phyloP scores from a whole-genome alignment of 2,329 filamentous ascomycete genomes.

The Ascochyta fabae region DNA sequence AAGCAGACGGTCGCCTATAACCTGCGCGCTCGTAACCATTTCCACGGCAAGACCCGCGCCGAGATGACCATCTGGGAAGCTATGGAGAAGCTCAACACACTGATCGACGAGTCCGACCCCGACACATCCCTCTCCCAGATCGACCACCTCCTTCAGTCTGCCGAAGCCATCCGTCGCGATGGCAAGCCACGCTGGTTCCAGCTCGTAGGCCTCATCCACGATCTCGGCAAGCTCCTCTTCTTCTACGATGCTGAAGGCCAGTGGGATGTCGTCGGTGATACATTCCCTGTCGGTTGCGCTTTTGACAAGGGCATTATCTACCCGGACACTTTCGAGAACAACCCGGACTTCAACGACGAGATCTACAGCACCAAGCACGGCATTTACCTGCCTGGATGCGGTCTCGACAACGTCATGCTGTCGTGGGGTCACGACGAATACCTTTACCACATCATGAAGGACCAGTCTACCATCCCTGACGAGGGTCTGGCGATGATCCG shows the following conservation, averaged over 20 bases:
- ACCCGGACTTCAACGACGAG: conserved; percentile 74
- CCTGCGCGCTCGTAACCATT: conserved; percentile 75
- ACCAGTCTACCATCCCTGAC: conserved; percentile 76
- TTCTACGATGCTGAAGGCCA: conserved; percentile 85
- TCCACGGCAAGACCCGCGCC: conserved; percentile 70
- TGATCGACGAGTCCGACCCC: conserved; percentile 90
- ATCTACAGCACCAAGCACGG: conserved; percentile 79
- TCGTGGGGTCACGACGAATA: conserved; percentile 92
- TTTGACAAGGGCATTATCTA: conserved; percentile 82
- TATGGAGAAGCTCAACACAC: conserved; percentile 88
- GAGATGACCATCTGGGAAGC: conserved; percentile 90
- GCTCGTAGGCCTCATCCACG: conserved; percentile 77
- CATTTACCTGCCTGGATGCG: conserved; percentile 80
- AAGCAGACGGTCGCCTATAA: conserved; percentile 86
- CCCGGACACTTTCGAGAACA: conserved; percentile 75
- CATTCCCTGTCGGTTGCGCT: conserved; percentile 78
- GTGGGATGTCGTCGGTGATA: conserved; percentile 92
- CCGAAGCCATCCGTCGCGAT: conserved; percentile 87
- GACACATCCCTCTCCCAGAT: conserved; percentile 89
- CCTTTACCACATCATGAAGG: conserved; percentile 84
- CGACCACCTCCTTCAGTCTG: conserved; percentile 85
- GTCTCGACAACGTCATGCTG: conserved; percentile 86
- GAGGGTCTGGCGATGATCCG: conserved; percentile 92
- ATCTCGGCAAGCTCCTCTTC: conserved; percentile 80
- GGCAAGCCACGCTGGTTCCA: conserved; percentile 85